These are phyloP conservation scores for Ganoderma leucocontextum DNA, from an alignment of 1,284 basidiomycete genomes.

Conservation along the genomic window DNA sequence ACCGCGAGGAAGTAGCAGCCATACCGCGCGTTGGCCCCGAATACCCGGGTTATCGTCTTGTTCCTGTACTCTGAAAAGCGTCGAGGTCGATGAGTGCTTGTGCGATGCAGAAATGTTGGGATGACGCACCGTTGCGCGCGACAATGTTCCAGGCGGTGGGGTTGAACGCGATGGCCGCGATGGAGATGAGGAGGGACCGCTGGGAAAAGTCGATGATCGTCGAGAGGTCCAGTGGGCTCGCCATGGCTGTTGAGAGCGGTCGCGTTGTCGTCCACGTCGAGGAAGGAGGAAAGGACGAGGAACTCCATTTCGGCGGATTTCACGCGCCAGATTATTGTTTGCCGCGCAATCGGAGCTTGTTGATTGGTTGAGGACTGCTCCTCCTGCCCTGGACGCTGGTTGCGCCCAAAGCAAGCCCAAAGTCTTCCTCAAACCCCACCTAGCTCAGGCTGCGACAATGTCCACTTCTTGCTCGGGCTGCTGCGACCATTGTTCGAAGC, in stretches of 20 bases:
- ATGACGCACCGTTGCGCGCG: constrained; percentile 84
- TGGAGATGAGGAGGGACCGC: constrained; percentile 69
- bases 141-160: constrained; percentile 96
- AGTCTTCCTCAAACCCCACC: not conserved
- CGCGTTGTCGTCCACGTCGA: constrained; percentile 8
- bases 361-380: not conserved
- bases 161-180: constrained; percentile 83
- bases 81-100: constrained; percentile 1
- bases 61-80: constrained; percentile 78
- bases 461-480: not conserved
- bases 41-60: constrained; percentile 85
- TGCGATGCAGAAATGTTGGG: not conserved
- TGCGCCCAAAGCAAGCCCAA: no score
- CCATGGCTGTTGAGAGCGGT: constrained; percentile 21
- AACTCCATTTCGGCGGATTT: constrained; percentile 1
- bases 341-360: not conserved
- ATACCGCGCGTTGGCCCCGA: constrained; percentile 75
- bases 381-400: not conserved
- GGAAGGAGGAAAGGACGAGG: not conserved
- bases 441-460: not conserved
- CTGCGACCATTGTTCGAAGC: not conserved
- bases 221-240: constrained; percentile 20
- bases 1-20: constrained; percentile 94
- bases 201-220: constrained; percentile 65
- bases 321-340: not conserved